Evolutionary conservation across 2,329 filamentous ascomycete species (phyloP), one percentile per base, ranked within the genome.

Genomic region (Coniochaeta sp.): DNA sequence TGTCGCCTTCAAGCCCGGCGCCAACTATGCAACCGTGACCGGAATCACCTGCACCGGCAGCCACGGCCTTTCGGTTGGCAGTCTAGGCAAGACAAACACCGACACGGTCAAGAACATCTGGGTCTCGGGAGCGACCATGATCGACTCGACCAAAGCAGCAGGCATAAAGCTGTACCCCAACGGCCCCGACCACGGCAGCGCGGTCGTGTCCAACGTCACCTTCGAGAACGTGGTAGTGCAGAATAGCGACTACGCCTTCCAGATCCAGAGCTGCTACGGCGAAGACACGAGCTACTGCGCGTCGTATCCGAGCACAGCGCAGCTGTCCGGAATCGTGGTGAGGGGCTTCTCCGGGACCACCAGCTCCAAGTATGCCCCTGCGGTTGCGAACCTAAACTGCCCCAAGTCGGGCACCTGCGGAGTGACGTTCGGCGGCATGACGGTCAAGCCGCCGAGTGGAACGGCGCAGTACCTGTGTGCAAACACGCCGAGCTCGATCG

Each of bases 41-140:
- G 69, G 69, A 4, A 71, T 81, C 26, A 74, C 72, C 40, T 81
- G 79, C 66, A 74, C 69, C 3, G 77, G 77, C 17, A 77, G 75
- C 9, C 79, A 79, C 55, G 78, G 79, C 8, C 65, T 81, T 9
- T 79, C 75, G 1, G 77, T 81, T 5, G 79, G 79, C 4, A 78
- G 74, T 2, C 67, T 81, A 6, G 79, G 77, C 0, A 73, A 66
- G 7, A 63, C 63, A 4, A 59, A 55, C 47, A 67, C 69, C n/a
- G 77, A 80, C 61, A 70, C 68, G 0, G 78, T 81, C 17, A 64
- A 71, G 57, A 78, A 80, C 58, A 63, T 79, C 26, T 73, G 75
- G 38, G 74, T 79, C 24, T 68, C 68, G 14, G 70, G 72, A 9
- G 74, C 42, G n/a, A 44, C 17, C n/a, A 44, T 44, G 44, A 50